Evolutionary conservation across 768 basidiomycete genomes (phyloP).

Genomic region (Trametes coccinea): DNA sequence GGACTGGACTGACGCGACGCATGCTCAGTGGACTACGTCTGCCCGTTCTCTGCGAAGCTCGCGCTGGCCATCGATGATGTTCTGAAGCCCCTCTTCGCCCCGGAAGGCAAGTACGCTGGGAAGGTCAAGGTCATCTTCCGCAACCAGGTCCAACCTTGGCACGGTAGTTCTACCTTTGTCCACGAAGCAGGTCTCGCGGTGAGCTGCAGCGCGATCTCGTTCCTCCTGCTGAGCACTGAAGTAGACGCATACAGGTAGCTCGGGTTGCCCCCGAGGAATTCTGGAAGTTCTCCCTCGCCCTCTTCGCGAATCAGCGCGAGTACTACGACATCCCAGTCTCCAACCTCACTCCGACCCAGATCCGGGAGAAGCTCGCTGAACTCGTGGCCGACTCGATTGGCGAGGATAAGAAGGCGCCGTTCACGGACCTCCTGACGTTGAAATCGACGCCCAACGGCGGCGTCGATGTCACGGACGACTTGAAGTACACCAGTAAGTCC

Average conservation of each 20-base stretch:
- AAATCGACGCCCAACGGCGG: constrained; percentile 77
- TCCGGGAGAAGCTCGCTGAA: constrained; percentile 69
- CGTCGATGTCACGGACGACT: constrained; percentile 75
- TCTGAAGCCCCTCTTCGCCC: constrained; percentile 57
- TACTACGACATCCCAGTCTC: constrained; percentile 79
- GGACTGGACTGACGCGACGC: background rate
- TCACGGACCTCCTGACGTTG: constrained; percentile 63
- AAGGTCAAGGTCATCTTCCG: constrained; percentile 76
- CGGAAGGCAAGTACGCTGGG: constrained; percentile 63
- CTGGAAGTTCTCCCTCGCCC: constrained; percentile 68
- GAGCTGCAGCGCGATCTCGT: background rate
- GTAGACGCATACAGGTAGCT: constrained; percentile 48
- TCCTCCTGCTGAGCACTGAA: background rate
- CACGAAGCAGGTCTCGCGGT: constrained; percentile 87
- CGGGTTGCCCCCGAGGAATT: constrained; percentile 73
- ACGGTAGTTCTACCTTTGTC: constrained; percentile 67
- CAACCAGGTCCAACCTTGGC: constrained; percentile 80
- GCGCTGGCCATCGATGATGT: constrained; percentile 57
- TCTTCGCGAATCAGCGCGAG: constrained; percentile 74
- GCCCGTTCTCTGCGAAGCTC: constrained; percentile 76
- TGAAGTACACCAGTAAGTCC: constrained; percentile 84
- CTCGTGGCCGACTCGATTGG: constrained; percentile 59
- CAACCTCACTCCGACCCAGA: constrained; percentile 64
- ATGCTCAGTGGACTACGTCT: constrained; percentile 78
- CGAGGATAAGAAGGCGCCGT: constrained; percentile 46